A percentile compares a stretch with the other conserved stretches of the same genome.
These are phyloP conservation scores for Alternaria atra DNA, from an alignment of 2,329 filamentous ascomycete genomes.

Conservation along the genomic window DNA sequence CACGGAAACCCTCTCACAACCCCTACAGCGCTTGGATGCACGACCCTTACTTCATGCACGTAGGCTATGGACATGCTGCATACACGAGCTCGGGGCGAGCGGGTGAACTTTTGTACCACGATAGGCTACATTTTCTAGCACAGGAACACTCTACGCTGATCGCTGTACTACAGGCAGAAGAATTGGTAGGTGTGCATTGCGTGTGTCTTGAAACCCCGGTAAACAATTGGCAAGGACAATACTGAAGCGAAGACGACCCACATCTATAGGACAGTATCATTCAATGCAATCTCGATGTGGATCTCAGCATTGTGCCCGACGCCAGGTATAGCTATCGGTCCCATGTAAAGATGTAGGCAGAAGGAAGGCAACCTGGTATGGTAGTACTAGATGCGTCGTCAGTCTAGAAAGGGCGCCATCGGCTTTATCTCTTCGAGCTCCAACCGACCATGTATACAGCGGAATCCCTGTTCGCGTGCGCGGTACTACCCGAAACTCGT, in stretches of 20 bases:
- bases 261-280: background rate
- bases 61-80: conserved; percentile 5
- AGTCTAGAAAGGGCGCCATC: background rate
- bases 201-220: background rate
- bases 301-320: background rate
- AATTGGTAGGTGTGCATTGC: conserved; percentile 3
- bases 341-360: background rate
- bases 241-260: background rate
- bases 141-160: background rate
- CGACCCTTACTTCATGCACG: conserved; percentile 1
- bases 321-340: background rate
- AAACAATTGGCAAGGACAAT: background rate
- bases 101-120: background rate
- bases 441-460: background rate
- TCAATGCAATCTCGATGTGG: background rate
- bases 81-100: background rate
- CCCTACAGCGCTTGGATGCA: conserved; percentile 1
- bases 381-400: background rate
- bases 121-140: background rate
- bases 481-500: conserved; percentile 9
- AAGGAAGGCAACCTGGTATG: background rate
- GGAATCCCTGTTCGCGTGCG: conserved; percentile 1
- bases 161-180: conserved; percentile 1
- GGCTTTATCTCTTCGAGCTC: background rate
- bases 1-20: background rate